phyloP scores from a whole-genome alignment of 306 rosid species.

The Canavalia ensiformis region DNA sequence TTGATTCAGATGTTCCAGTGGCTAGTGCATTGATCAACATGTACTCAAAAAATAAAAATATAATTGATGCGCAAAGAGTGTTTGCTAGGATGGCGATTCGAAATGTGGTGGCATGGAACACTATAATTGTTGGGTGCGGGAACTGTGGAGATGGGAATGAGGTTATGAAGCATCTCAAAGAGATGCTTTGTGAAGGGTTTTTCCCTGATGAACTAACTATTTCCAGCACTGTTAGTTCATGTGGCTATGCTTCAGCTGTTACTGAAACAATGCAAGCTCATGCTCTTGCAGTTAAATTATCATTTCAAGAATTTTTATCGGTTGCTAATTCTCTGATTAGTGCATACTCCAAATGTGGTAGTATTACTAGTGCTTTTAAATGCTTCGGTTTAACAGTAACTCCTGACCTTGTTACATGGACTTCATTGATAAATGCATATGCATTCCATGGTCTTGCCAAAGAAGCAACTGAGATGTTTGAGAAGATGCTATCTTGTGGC shows the following conservation, averaged over 20 bases:
- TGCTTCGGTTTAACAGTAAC: constrained; percentile 63
- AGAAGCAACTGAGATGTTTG: constrained; percentile 66
- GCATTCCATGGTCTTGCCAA: constrained; percentile 78
- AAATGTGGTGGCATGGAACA: constrained; percentile 78
- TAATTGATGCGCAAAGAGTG: constrained; percentile 56
- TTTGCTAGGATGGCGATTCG: constrained; percentile 57
- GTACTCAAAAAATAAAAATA: constrained; percentile 63
- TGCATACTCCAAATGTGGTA: constrained; percentile 86
- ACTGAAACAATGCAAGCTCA: constrained; percentile 68
- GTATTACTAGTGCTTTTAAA: constrained; percentile 53
- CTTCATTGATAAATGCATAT: constrained; percentile 73
- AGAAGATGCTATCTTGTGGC: constrained; percentile 69
- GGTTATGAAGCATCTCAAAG: constrained; percentile 63
- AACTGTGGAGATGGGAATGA: constrained; percentile 61
- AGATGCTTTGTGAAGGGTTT: constrained; percentile 63
- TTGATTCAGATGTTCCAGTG: constrained; percentile 75
- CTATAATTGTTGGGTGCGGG: constrained; percentile 75
- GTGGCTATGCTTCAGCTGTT: constrained; percentile 62
- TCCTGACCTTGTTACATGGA: constrained; percentile 79
- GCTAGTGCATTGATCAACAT: constrained; percentile 70
- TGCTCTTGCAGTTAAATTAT: constrained; percentile 61
- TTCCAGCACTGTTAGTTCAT: constrained; percentile 72
- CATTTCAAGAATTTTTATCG: constrained; percentile 65
- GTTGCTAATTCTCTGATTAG: constrained; percentile 64
- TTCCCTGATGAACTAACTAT: constrained; percentile 72